These are phyloP conservation scores for Dendrocalamus sinicus DNA, from an alignment of 176 grass and related monocot genomes.

Conservation along the genomic window DNA sequence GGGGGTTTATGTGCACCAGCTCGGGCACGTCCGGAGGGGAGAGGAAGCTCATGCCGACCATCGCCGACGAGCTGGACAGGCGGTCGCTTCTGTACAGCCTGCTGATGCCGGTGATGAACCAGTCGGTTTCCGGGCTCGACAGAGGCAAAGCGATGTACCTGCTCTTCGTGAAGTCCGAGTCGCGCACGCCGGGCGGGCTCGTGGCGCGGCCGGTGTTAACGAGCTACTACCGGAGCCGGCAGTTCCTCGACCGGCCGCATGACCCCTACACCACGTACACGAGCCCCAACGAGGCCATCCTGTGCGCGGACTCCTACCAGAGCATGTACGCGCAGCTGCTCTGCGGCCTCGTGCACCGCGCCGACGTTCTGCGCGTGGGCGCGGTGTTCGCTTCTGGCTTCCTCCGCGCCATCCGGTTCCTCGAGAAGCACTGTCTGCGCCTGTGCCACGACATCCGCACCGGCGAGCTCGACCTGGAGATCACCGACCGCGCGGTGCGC, in stretches of 20 bases:
- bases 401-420: conserved; percentile 86
- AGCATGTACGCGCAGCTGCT: conserved; percentile 98
- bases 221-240: conserved; percentile 92
- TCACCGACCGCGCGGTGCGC: conserved; percentile 70
- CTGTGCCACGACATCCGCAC: conserved; percentile 80
- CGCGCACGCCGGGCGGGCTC: conserved; percentile 81
- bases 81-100: conserved; percentile 77
- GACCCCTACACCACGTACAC: conserved; percentile 86
- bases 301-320: conserved; percentile 94
- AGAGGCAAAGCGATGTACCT: conserved; percentile 97
- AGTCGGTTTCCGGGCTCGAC: conserved; percentile 75
- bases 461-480: conserved; percentile 69
- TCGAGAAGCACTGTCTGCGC: conserved; percentile 84
- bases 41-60: conserved; percentile 94
- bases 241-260: conserved; percentile 75
- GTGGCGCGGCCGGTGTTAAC: conserved; percentile 80
- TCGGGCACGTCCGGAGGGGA: conserved; percentile 96
- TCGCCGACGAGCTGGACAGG: conserved; percentile 82
- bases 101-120: conserved; percentile 93
- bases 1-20: conserved; percentile 39
- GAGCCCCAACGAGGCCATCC: conserved; percentile 83
- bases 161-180: conserved; percentile 84
- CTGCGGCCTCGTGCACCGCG: conserved; percentile 79
- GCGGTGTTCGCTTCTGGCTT: conserved; percentile 93
- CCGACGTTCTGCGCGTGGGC: conserved; percentile 85